Base-by-base conservation (phyloP, 78 protist genomes). In the Bodo saltans region DNA sequence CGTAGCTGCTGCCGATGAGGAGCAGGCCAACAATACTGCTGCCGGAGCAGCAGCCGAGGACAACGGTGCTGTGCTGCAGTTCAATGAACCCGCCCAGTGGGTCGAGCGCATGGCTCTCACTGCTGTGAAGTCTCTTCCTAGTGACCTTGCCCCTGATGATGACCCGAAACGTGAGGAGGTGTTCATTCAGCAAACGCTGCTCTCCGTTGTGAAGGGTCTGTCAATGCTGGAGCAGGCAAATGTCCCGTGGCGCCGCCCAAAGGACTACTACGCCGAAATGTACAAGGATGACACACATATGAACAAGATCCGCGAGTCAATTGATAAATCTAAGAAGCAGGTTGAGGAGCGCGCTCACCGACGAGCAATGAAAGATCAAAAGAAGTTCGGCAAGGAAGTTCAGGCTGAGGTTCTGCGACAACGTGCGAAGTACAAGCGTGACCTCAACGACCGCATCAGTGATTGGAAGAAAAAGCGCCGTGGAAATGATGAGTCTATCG, bases 251-350 rank as follows among this genome's bases (percentile, higher is more conserved):
- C 21, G 72, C 29, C 21, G 90, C 68, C 90, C 90, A 12, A 53
- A 25, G 38, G 90, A 87, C 68, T 87, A 69, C 68, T 87, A 71
- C 76, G 90, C 90, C n/a, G 90, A 87, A 30, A 87, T 87, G 90
- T 21, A 76, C 47, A 87, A 87, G 72, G 72, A 82, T 38, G 90
- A 87, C 74, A 33, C 33, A 1, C 88, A 87, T 42, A 87, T 87
- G 90, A 11, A 17, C 27, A 68, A 68, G 80, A 78, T 86, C 42
- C 68, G 53, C 17, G 30, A 60, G 29, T 68, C 71, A 2, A 27
- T 68, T 30, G n/a, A 12, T 2, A 68, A 12, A 11, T 68, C n/a
- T 30, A 68, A 68, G 17, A 17, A 27, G 25, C 35, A 2, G 35
- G 17, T 12, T 2, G 35, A 12, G n/a, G n/a, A 68, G 3, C 71